phyloP scores from a whole-genome alignment of 768 basidiomycete species.

The Mycena capillaripes region DNA sequence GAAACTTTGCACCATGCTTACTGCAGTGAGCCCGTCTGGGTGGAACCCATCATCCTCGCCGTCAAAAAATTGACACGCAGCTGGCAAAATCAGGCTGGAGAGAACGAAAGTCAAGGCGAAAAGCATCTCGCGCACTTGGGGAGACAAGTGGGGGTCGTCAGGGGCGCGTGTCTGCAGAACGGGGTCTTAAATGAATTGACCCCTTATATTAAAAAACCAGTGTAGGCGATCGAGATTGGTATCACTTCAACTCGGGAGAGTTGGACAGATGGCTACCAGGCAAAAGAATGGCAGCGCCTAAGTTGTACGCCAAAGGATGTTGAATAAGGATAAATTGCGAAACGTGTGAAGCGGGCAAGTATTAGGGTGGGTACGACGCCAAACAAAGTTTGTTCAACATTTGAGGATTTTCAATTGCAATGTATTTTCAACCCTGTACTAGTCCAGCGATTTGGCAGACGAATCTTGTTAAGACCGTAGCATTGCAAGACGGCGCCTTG shows the following conservation, averaged over 20 bases:
- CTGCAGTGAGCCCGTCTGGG: slow-evolving; percentile 28
- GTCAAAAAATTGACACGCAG: slow-evolving; percentile 18
- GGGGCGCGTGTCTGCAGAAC: not conserved
- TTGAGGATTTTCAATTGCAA: no score
- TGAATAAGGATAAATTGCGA: slow-evolving; percentile 2
- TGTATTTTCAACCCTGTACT: no score
- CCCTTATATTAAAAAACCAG: not conserved
- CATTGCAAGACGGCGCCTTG: not conserved
- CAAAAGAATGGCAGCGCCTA: not conserved
- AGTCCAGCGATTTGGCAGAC: no score
- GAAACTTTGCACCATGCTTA: not conserved
- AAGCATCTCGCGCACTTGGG: not conserved
- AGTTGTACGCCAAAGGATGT: not conserved
- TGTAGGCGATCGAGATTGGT: slow-evolving; percentile 4
- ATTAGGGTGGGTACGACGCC: no score
- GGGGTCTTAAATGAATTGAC: not conserved
- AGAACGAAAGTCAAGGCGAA: slow-evolving; percentile 14
- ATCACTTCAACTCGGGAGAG: not conserved
- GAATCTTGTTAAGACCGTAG: no score
- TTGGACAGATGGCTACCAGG: slow-evolving; percentile 3
- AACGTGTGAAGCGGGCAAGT: not conserved
- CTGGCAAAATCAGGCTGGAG: slow-evolving; percentile 26
- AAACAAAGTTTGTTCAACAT: no score
- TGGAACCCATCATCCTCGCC: slow-evolving; percentile 12
- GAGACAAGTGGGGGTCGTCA: not conserved